Base-by-base conservation (phyloP, 1,139 yeast species). In the Sugiyamaella grinbergsii region DNA sequence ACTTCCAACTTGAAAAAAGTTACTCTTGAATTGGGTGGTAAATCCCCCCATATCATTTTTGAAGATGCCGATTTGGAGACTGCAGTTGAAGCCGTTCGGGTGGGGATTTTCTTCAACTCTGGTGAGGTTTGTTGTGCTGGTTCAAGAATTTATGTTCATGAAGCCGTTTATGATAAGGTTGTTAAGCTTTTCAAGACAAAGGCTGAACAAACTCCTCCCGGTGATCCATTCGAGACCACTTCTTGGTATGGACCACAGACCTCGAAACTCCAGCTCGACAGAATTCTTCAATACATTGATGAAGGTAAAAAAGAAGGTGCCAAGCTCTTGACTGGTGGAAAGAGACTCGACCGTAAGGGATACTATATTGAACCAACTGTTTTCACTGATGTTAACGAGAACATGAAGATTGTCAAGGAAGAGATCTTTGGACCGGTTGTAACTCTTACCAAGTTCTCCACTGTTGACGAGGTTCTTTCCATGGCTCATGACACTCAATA, bases 371-470 rank as follows among this genome's bases (percentile, higher is more conserved):
- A 82, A 67, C 90, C 91, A 67, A 84, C 91, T 42, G 75, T 84
- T 54, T 83, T 84, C 60, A 77, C 81, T 57, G 81, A 82, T 63
- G 88, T 82, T 55, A 71, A 67, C 37, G 83, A 79, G 63, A 73
- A 77, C 58, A 81, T 81, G 84, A 71, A 70, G 63, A 82, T 84
- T 63, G 82, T 81, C 57, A 77, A 72, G 66, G 88, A 83, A 60
- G 90, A 83, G 70, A 87, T 87, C 59, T 87, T 87, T 63, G 96
- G 96, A 24, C 96, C 96, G n/a, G 94, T 87, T 46, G 88, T 85
- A 42, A 79, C 88, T 16, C 72, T 85, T 44, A 74, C 83, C 56
- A 82, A 81, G 67, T 88, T 88, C 71, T 71, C 72, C 50, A 79
- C 85, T 41, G 82, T 79, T 57, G 88, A 83, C 54, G 93, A 87